Evolutionary conservation across 106 monocot genomes (phyloP).

Genomic region (Narthecium ossifragum): DNA sequence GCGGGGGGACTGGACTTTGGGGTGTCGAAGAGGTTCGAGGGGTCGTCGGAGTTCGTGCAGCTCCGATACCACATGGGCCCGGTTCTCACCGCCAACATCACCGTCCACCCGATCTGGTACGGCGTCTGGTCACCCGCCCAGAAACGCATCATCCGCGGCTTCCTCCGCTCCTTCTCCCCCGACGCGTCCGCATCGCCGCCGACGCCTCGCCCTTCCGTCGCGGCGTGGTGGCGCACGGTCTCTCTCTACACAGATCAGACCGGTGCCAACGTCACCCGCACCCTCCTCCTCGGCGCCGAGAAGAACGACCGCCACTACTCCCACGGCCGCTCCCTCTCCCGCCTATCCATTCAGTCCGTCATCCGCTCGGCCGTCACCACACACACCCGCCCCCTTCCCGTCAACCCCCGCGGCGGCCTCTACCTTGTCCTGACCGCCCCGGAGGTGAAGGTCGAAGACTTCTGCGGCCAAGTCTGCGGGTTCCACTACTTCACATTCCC

Average conservation of each 20-base stretch:
- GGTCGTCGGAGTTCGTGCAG: slow-evolving; percentile 87
- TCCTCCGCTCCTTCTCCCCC: slow-evolving; percentile 77
- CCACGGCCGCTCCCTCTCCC: slow-evolving; percentile 48
- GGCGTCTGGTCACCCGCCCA: slow-evolving; percentile 63
- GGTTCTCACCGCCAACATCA: slow-evolving; percentile 86
- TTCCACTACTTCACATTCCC: slow-evolving; percentile 99
- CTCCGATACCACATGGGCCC: slow-evolving; percentile 99
- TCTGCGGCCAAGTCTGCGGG: slow-evolving; percentile 78
- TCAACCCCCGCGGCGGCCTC: slow-evolving; percentile 66
- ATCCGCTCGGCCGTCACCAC: slow-evolving; percentile 61
- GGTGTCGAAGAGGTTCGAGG: slow-evolving; percentile 83
- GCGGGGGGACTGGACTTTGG: slow-evolving; percentile 19
- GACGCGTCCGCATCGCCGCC: background rate
- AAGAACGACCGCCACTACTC: slow-evolving; percentile 62
- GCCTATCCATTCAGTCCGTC: slow-evolving; percentile 70
- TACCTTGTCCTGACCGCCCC: slow-evolving; percentile 81
- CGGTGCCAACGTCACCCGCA: slow-evolving; percentile 58
- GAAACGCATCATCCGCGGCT: slow-evolving; percentile 75
- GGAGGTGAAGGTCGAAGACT: slow-evolving; percentile 75
- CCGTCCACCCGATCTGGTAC: slow-evolving; percentile 97
- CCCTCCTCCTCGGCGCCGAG: slow-evolving; percentile 55
- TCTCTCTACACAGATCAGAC: slow-evolving; percentile 93
- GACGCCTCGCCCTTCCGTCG: slow-evolving; percentile 32
- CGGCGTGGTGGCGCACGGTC: slow-evolving; percentile 88
- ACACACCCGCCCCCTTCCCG: slow-evolving; percentile 49